Base-by-base conservation (phyloP, 2,329 filamentous ascomycete species). In the Boeremia exigua region DNA sequence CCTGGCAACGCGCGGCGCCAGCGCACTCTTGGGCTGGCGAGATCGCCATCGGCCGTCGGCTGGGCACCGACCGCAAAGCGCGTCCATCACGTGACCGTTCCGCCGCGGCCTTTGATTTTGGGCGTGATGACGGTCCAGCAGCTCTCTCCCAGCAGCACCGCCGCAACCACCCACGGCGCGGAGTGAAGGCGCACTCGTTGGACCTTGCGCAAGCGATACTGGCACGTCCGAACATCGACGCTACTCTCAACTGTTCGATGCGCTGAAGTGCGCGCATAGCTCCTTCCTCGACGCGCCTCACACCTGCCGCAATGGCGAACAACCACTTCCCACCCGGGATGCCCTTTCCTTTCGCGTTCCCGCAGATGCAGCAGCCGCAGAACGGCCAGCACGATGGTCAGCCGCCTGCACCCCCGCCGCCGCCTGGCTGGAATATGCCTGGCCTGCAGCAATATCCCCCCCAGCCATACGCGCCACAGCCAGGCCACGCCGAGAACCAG, bases 281-380 rank as follows among this genome's bases (percentile, higher is more conserved):
- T 56, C 48, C 42, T 53, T 36, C 54, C 44, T 44, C 48, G 28
- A 57, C 54, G 54, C 54, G 54, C 44, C 37, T 48, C 54, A 43
- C 54, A 44, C 47, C 48, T 52, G 40, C 54, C 39, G 44, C 44
- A 27, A 74, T 74, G 71, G 70, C 70, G 14, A 69, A 66, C 52
- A 55, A 66, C 63, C 66, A 71, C 58, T 65, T 67, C 52, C 62
- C 64, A 48, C 53, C 53, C 17, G 54, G 48, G 32, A 64, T 67
- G 39, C 63, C 66, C 48, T 67, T 70, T 43, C 59, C 59, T 12
- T 63, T 59, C 29, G 61, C 65, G 11, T 63, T 57, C 9, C 62
- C 54, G 9, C 54, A 50, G 14, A 43, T 47, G 47, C 53, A 55
- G 46, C 53, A 42, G 32, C 40, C 40, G 3, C 47, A 43, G 4